phyloP scores from a whole-genome alignment of 345 rosid genomes.

The Orychophragmus violaceus region DNA sequence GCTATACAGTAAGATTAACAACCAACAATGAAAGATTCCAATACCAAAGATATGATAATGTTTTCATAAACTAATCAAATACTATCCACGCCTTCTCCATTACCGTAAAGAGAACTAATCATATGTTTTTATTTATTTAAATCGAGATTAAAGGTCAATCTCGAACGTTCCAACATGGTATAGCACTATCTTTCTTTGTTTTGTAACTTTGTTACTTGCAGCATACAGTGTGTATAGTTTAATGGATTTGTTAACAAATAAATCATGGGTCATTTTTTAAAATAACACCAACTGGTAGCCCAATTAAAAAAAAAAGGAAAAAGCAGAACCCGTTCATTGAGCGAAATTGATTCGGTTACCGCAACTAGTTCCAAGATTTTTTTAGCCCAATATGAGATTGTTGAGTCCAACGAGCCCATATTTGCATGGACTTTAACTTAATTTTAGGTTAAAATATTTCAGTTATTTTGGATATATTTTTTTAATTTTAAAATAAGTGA shows the following conservation, averaged over 20 bases:
- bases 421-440: not conserved
- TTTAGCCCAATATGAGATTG: not conserved
- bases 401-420: not conserved
- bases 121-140: not conserved
- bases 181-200: slow-evolving; percentile 3
- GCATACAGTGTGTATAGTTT: not conserved
- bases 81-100: slow-evolving; percentile 23
- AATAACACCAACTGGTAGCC: not conserved
- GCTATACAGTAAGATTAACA: not conserved
- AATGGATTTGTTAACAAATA: not conserved
- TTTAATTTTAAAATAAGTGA: no score
- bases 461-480: no score
- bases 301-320: not conserved
- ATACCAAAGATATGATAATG: not conserved
- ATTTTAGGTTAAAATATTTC: no score
- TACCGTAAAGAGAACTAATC: not conserved
- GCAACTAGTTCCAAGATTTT: not conserved
- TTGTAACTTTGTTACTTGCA: not conserved
- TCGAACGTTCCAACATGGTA: not conserved
- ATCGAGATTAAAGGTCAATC: not conserved
- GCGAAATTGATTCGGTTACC: not conserved
- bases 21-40: not conserved
- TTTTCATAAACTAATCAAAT: not conserved
- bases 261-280: not conserved
- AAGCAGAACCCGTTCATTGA: not conserved